Evolutionary conservation across 2,329 filamentous ascomycete genomes (phyloP).

Genomic region (Penicillium sp.): DNA sequence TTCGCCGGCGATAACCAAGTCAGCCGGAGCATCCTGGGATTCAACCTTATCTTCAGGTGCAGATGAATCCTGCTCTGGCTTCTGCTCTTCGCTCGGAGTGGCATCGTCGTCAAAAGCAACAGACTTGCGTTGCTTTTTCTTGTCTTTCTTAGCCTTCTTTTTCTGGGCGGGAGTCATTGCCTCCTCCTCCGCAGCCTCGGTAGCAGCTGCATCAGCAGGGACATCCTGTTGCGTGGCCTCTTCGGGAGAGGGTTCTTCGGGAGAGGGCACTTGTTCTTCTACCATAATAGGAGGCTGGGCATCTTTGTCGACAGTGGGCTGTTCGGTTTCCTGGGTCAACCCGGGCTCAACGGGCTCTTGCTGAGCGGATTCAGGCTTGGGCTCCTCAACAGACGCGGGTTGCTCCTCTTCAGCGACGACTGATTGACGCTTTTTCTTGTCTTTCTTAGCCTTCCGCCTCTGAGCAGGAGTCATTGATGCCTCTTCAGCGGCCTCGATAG

Average conservation of each 20-base stretch:
- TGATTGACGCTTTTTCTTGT: constrained; percentile 26
- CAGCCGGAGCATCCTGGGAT: neutral
- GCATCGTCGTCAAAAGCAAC: constrained; percentile 12
- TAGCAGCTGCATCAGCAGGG: neutral
- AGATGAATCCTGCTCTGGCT: constrained; percentile 7
- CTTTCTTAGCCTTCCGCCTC: constrained; percentile 21
- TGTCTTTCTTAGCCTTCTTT: constrained; percentile 21
- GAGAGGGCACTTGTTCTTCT: constrained; percentile 7
- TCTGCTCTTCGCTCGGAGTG: neutral
- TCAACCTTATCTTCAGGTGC: neutral
- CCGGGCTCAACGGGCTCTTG: neutral
- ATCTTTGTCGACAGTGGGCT: neutral
- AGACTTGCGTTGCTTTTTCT: constrained; percentile 23
- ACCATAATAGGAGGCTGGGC: neutral
- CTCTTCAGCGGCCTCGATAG: constrained; percentile 1
- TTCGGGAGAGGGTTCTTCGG: constrained; percentile 2
- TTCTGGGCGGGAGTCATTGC: constrained; percentile 19
- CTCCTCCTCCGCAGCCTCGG: constrained; percentile 5
- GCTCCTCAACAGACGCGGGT: neutral
- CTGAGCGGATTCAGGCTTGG: constrained; percentile 1
- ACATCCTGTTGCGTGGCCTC: neutral
- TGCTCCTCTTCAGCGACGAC: constrained; percentile 7
- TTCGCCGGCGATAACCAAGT: constrained; percentile 1
- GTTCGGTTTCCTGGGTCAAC: neutral
- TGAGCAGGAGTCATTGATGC: constrained; percentile 16